Evolutionary conservation across 1,139 yeast genomes (phyloP).

Genomic region (Meyerozyma smithsonii): DNA sequence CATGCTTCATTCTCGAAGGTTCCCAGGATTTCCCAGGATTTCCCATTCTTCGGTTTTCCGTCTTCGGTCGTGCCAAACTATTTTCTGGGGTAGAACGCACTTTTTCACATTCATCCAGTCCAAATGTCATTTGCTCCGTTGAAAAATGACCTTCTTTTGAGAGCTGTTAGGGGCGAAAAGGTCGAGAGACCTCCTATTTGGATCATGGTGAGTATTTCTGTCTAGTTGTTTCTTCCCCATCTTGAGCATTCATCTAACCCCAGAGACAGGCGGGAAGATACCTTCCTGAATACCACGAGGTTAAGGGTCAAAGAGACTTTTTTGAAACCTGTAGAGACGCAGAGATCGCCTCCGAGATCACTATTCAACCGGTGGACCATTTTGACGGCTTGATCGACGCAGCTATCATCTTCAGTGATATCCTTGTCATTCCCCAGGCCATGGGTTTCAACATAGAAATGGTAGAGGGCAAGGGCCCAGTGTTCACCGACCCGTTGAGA

Average conservation of each 20-base stretch:
- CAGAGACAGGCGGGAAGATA: constrained; percentile 86
- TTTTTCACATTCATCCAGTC: neutral
- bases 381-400: constrained; percentile 90
- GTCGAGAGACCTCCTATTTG: constrained; percentile 98
- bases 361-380: constrained; percentile 92
- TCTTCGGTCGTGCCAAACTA: neutral
- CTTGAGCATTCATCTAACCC: constrained; percentile 10
- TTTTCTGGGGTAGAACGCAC: constrained; percentile 2
- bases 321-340: constrained; percentile 93
- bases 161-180: constrained; percentile 80
- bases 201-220: constrained; percentile 67
- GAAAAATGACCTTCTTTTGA: constrained; percentile 80
- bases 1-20: too few relatives aligned
- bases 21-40: too few relatives aligned
- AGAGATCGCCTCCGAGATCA: constrained; percentile 86
- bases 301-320: constrained; percentile 81
- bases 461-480: constrained; percentile 95
- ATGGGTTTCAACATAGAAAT: constrained; percentile 94
- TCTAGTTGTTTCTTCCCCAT: too few relatives aligned
- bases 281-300: constrained; percentile 87
- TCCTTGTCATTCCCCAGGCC: constrained; percentile 95
- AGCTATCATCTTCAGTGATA: constrained; percentile 93
- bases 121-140: constrained; percentile 52
- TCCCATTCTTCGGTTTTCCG: too few relatives aligned
- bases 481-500: constrained; percentile 84